Evolutionary conservation across 805 yeast genomes (phyloP), one percentile per base, ranked within the genome.

Genomic region (Candida ovalis): DNA sequence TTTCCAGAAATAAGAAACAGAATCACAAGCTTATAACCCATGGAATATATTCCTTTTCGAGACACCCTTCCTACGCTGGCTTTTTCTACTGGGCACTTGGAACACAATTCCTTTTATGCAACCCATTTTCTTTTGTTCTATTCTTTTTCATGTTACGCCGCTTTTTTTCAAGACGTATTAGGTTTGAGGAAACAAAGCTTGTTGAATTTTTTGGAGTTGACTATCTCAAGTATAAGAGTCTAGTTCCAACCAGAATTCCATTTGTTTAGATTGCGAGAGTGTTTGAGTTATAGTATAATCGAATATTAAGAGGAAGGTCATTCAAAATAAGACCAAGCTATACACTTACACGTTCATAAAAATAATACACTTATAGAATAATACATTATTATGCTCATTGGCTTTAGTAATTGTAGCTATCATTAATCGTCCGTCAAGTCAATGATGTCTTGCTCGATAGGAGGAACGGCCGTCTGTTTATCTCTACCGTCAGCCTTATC

Each of bases 51-150:
- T 49, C 72, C 1, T 53, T 67, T 23, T 68, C 79, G 15, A 74
- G 99, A 51, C 99, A 94, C 64, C 99, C 99, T 6, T 84, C 95
- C 42, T 94, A 94, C 66, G 76, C 82, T 37, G 99, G 97, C 0
- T 94, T 86, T 64, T 91, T 82, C 61, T 82, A 89, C 80, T 94
- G 98, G 97, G 92, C 95, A 13, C 55, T 91, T 3, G 97, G 97
- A 0, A 74, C 89, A 1, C 96, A 92, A 62, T 22, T 94, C 41
- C 54, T 84, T 50, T 66, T 92, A 48, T 67, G 80, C 40, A 94
- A 90, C 66, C 81, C 86, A 6, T 41, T 88, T 0, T 74, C 89
- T 1, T 58, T 78, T 2, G 43, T 72, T 1, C 69, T 75, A 0
- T 94, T 90, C 51, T 58, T 73, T 0, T 53, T 66, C n/a, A 76